Percentiles rank a stretch among this genome's conserved stretches.
Conservation (phyloP, 1,284 basidiomycete genomes). For the Tilletia indica region DNA sequence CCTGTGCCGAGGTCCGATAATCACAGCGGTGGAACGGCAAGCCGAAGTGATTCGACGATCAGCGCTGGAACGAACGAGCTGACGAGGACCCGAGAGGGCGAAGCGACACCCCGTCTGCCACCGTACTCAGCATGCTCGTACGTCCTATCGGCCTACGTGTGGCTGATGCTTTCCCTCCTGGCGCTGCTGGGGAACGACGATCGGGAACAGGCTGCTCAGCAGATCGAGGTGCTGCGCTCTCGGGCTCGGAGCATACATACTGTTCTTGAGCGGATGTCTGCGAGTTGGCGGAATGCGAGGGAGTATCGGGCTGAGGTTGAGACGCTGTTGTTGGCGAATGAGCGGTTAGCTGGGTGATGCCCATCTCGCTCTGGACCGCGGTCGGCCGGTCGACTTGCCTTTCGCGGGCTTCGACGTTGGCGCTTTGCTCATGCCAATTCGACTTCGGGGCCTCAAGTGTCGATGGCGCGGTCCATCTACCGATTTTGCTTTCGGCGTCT, state of each 20-base stretch:
- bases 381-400: too few relatives aligned
- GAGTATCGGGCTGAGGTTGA: conserved; percentile 15
- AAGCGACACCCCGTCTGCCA: conserved; percentile 35
- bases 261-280: background rate
- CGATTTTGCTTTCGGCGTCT: too few relatives aligned
- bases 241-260: conserved; percentile 4
- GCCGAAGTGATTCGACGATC: background rate
- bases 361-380: background rate
- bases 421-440: too few relatives aligned
- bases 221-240: conserved; percentile 17
- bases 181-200: conserved; percentile 31
- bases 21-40: conserved; percentile 20
- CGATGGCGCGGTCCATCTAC: too few relatives aligned
- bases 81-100: background rate
- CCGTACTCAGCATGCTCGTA: conserved; percentile 44
- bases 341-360: background rate
- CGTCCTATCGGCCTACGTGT: conserved; percentile 41
- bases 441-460: too few relatives aligned
- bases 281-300: background rate
- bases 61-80: too few relatives aligned
- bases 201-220: background rate
- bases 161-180: conserved; percentile 44
- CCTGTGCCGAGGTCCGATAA: conserved; percentile 15
- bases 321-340: conserved; percentile 14
- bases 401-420: too few relatives aligned